Percentiles rank a stretch among this genome's conserved stretches.
Conservation (phyloP, 169 alveolate species). For the Plasmodium chabaudi region DNA sequence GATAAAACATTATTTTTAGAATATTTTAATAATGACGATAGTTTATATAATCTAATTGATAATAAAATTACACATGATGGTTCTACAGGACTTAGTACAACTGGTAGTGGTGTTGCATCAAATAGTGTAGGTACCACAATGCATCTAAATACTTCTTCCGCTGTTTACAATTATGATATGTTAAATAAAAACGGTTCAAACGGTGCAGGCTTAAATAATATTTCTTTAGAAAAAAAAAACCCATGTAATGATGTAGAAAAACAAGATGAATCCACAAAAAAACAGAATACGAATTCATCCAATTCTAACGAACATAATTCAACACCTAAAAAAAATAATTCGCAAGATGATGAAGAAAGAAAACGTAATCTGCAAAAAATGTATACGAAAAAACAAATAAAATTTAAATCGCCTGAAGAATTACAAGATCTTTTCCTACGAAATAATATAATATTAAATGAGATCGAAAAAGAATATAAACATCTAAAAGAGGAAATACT, state of each 20-base stretch:
- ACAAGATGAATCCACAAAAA: neutral
- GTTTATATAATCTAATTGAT: conserved; percentile 30
- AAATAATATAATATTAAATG: conserved; percentile 80
- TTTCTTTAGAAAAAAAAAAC: neutral
- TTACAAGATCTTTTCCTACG: conserved; percentile 82
- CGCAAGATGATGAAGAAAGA: conserved; percentile 26
- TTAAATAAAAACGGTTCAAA: neutral
- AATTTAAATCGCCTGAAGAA: conserved; percentile 95
- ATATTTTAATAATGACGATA: conserved; percentile 81
- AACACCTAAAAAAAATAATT: neutral
- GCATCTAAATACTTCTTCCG: neutral
- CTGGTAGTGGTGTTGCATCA: neutral
- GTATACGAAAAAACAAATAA: conserved; percentile 86
- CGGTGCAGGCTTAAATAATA: neutral
- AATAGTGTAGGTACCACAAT: neutral
- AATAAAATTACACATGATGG: conserved; percentile 8
- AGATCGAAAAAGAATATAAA: conserved; percentile 74
- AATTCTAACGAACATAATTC: neutral
- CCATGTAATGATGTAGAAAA: neutral
- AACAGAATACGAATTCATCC: neutral
- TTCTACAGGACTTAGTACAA: neutral
- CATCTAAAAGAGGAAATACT: conserved; percentile 8
- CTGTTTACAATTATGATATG: no score
- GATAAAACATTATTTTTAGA: conserved; percentile 86
- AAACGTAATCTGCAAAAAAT: conserved; percentile 29